These are phyloP conservation scores for Paradendryphiella salina DNA, from an alignment of 2,329 filamentous ascomycete genomes.

Conservation along the genomic window DNA sequence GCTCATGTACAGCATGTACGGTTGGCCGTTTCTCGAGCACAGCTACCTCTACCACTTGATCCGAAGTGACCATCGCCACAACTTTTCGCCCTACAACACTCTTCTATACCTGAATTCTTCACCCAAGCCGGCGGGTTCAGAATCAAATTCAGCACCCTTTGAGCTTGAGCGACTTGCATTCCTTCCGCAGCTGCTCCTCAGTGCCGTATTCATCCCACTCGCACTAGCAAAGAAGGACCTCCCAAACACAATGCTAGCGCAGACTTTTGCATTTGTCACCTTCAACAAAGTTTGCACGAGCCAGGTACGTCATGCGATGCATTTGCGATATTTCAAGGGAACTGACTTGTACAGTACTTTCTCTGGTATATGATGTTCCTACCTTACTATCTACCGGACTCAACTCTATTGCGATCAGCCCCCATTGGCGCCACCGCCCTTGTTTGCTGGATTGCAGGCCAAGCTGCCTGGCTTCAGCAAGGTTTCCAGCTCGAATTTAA, in stretches of 20 bases:
- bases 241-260: slow-evolving; percentile 82
- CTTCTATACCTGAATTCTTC: slow-evolving; percentile 85
- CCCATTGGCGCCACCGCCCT: slow-evolving; percentile 67
- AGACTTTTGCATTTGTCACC: slow-evolving; percentile 95
- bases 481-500: slow-evolving; percentile 60
- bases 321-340: neutral
- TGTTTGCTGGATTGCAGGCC: slow-evolving; percentile 72
- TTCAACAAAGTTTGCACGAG: slow-evolving; percentile 99
- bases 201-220: slow-evolving; percentile 74
- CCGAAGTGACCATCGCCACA: slow-evolving; percentile 93
- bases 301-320: slow-evolving; percentile 65
- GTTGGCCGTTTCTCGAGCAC: slow-evolving; percentile 78
- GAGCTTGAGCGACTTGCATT: slow-evolving; percentile 81
- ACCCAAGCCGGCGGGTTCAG: slow-evolving; percentile 24
- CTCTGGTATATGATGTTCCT: slow-evolving; percentile 96
- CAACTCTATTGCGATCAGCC: slow-evolving; percentile 67
- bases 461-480: slow-evolving; percentile 61
- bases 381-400: slow-evolving; percentile 84
- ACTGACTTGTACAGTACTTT: slow-evolving; percentile 70
- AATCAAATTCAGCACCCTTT: slow-evolving; percentile 47
- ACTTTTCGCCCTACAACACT: slow-evolving; percentile 96
- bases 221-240: slow-evolving; percentile 79
- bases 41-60: slow-evolving; percentile 93
- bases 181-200: slow-evolving; percentile 80
- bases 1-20: slow-evolving; percentile 76